phyloP scores from a whole-genome alignment of 2,329 filamentous ascomycete species.

The Arthroderma sp. region DNA sequence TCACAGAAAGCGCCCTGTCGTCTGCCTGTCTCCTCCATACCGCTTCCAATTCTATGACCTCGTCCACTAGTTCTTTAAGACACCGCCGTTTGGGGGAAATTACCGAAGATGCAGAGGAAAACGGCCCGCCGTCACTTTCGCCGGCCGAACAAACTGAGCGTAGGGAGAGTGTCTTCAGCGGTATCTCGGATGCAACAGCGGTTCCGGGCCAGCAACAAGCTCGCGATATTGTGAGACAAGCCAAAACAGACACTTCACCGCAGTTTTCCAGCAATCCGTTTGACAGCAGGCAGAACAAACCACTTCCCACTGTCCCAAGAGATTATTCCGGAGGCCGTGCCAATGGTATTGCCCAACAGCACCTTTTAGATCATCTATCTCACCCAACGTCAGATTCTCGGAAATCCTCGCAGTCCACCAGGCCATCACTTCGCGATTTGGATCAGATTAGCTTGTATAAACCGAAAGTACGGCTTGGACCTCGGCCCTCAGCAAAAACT shows the following conservation, averaged over 20 bases:
- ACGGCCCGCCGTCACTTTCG: conserved; percentile 37
- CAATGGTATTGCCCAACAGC: conserved; percentile 14
- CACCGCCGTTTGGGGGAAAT: conserved; percentile 76
- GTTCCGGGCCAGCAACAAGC: conserved; percentile 8
- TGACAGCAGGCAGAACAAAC: conserved; percentile 4
- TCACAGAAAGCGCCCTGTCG: conserved; percentile 78
- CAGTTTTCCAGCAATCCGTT: conserved; percentile 2
- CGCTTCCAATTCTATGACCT: conserved; percentile 71
- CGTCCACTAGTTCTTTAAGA: conserved; percentile 67
- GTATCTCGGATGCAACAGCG: conserved; percentile 11
- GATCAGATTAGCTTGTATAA: conserved; percentile 26
- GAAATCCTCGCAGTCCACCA: conserved; percentile 28
- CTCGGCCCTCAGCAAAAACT: conserved; percentile 57
- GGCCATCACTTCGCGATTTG: conserved; percentile 33
- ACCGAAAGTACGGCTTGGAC: conserved; percentile 74
- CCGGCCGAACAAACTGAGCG: conserved; percentile 1
- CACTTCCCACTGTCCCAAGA: conserved; percentile 8
- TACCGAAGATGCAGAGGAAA: conserved; percentile 81
- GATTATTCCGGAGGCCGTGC: conserved; percentile 13
- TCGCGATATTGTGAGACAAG: background rate
- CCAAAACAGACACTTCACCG: conserved; percentile 5
- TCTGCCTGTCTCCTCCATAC: conserved; percentile 82
- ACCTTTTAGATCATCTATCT: conserved; percentile 24
- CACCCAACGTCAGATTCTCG: conserved; percentile 23
- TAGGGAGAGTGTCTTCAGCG: conserved; percentile 14